Evolutionary conservation across 345 rosid species (phyloP).

Genomic region (Chamaenerion angustifolium): DNA sequence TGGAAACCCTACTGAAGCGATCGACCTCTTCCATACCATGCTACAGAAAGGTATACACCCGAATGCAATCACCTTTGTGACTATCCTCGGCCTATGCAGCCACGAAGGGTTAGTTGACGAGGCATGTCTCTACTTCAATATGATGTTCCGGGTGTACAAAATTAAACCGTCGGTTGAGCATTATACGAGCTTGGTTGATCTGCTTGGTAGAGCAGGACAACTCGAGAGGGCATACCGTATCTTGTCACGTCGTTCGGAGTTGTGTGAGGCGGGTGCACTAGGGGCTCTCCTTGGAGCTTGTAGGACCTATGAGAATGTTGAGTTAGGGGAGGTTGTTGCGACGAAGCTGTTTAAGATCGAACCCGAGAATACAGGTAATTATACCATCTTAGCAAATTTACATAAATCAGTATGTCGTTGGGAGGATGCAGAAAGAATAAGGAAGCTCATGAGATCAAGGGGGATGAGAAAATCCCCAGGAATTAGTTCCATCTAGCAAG

Average conservation of each 20-base stretch:
- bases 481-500: constrained; percentile 28
- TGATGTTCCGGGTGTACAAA: constrained; percentile 21
- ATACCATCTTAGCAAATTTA: constrained; percentile 33
- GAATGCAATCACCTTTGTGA: constrained; percentile 34
- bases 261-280: constrained; percentile 34
- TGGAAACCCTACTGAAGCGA: constrained; percentile 30
- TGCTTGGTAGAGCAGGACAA: constrained; percentile 45
- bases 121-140: constrained; percentile 27
- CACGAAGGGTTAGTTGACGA: constrained; percentile 41
- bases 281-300: constrained; percentile 53
- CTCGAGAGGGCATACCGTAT: constrained; percentile 37
- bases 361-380: constrained; percentile 39
- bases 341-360: constrained; percentile 32
- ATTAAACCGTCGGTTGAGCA: constrained; percentile 32
- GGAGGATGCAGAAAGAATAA: constrained; percentile 36
- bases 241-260: constrained; percentile 14
- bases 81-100: constrained; percentile 36
- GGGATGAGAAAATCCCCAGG: constrained; percentile 33
- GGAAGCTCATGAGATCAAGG: constrained; percentile 23
- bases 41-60: constrained; percentile 31
- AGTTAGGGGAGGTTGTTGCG: constrained; percentile 43
- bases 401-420: constrained; percentile 41
- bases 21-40: constrained; percentile 30
- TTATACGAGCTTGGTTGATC: constrained; percentile 38
- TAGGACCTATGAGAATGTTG: constrained; percentile 28